Percentiles rank a stretch among this genome's conserved stretches.
Evolutionary conservation across 164 flowering plant genomes (phyloP).

Genomic region (Vitis cinerea): DNA sequence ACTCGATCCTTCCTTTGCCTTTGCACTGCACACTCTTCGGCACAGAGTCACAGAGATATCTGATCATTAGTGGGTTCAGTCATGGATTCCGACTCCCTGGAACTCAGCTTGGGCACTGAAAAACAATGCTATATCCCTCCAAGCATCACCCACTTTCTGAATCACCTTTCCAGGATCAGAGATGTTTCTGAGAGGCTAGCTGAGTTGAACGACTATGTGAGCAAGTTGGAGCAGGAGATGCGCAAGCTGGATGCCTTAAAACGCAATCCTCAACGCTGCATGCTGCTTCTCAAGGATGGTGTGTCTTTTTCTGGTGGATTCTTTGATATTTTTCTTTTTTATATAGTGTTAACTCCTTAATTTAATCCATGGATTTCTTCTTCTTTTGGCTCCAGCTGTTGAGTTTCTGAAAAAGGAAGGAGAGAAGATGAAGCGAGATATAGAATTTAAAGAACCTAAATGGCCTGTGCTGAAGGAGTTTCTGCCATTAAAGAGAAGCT

Average conservation of each 20-base stretch:
- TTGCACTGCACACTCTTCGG: no score
- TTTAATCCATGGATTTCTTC: neutral
- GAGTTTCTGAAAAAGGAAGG: neutral
- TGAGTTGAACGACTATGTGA: constrained; percentile 6
- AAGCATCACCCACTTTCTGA: constrained; percentile 2
- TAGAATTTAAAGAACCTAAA: neutral
- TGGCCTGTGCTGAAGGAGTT: neutral
- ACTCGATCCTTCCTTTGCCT: no score
- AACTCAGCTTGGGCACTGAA: constrained; percentile 3
- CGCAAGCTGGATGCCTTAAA: neutral
- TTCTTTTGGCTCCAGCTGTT: neutral
- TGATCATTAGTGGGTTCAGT: no score
- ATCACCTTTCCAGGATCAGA: neutral
- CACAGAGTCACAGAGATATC: no score
- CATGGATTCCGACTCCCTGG: neutral
- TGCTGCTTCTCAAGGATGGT: constrained; percentile 5
- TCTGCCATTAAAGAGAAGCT: neutral
- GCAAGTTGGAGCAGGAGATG: constrained; percentile 8
- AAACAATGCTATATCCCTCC: constrained; percentile 6
- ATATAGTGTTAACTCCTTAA: no score
- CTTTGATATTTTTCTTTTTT: no score
- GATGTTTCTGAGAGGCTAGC: neutral
- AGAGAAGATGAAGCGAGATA: neutral
- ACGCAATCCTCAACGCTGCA: constrained; percentile 9
- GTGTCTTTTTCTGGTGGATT: neutral